phyloP scores from a whole-genome alignment of 2,329 filamentous ascomycete genomes.

The Trichoderma koningiopsis region DNA sequence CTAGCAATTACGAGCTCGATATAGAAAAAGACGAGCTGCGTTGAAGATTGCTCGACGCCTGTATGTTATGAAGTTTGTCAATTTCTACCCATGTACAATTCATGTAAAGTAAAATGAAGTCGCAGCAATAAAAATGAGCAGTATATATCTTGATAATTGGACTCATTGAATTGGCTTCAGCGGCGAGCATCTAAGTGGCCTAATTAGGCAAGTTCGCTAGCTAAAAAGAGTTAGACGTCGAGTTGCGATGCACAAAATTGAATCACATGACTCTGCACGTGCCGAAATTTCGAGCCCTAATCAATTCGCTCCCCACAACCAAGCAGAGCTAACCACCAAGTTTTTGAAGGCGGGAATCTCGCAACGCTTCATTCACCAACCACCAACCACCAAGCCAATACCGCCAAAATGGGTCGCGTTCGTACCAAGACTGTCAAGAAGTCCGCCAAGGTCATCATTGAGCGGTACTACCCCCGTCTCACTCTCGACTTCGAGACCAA shows the following conservation, averaged over 20 bases:
- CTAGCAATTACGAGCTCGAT: conserved; percentile 43
- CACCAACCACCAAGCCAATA: conserved; percentile 40
- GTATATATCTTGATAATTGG: background rate
- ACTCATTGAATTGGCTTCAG: background rate
- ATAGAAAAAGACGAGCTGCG: conserved; percentile 26
- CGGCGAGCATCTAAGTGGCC: background rate
- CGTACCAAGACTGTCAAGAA: conserved; percentile 72
- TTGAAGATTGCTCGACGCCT: conserved; percentile 21
- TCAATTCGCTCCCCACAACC: conserved; percentile 27
- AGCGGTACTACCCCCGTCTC: conserved; percentile 96
- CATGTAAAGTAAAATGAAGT: conserved; percentile 31
- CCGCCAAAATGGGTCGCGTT: conserved; percentile 70
- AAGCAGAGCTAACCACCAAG: conserved; percentile 35
- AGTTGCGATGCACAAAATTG: accelerated
- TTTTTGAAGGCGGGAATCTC: conserved; percentile 31
- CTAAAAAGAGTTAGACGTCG: background rate
- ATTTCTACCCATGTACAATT: conserved; percentile 25
- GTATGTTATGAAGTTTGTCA: conserved; percentile 14
- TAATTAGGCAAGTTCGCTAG: background rate
- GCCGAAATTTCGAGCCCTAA: conserved; percentile 37
- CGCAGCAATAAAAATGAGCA: conserved; percentile 6
- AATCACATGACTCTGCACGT: conserved; percentile 35
- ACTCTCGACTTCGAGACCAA: conserved; percentile 99
- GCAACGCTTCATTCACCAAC: conserved; percentile 37
- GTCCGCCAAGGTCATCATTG: conserved; percentile 99